Conservation (phyloP, 2,329 filamentous ascomycete species). For the Calonectria pauciramosa region DNA sequence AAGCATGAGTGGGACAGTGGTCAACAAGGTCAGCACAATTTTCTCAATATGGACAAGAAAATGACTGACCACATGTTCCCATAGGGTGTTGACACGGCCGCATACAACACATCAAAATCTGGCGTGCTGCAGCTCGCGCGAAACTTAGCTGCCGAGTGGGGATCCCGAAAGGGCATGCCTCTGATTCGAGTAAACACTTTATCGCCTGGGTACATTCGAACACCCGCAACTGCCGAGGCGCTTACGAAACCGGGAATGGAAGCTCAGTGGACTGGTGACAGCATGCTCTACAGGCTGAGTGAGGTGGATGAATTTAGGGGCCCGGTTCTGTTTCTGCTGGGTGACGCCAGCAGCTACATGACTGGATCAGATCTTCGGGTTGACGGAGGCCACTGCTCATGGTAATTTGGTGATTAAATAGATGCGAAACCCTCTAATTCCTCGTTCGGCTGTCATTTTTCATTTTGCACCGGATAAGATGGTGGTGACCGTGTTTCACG, state of each 20-base stretch:
- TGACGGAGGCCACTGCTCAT: conserved; percentile 55
- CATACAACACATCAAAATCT: conserved; percentile 68
- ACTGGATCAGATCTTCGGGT: conserved; percentile 54
- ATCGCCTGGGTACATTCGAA: conserved; percentile 60
- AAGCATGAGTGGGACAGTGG: conserved; percentile 62
- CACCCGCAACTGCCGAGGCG: conserved; percentile 49
- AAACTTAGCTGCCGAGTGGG: conserved; percentile 67
- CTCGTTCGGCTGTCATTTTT: not conserved
- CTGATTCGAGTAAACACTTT: conserved; percentile 64
- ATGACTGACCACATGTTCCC: too few relatives aligned
- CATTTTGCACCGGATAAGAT: not conserved
- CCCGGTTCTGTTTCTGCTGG: conserved; percentile 52
- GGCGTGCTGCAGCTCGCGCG: conserved; percentile 65
- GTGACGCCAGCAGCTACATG: conserved; percentile 55
- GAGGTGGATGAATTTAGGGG: conserved; percentile 52
- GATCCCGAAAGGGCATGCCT: conserved; percentile 53
- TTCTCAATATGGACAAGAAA: not conserved
- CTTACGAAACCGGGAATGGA: conserved; percentile 47
- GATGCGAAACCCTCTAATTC: not conserved
- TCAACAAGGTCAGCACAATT: conserved; percentile 52
- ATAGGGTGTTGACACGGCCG: conserved; percentile 54
- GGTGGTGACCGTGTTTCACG: not conserved
- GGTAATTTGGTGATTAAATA: conserved; percentile 41
- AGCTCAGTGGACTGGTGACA: conserved; percentile 47
- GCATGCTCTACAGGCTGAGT: conserved; percentile 51